phyloP scores from a whole-genome alignment of 163 green algal genomes.

The Scenedesmus sp. region DNA sequence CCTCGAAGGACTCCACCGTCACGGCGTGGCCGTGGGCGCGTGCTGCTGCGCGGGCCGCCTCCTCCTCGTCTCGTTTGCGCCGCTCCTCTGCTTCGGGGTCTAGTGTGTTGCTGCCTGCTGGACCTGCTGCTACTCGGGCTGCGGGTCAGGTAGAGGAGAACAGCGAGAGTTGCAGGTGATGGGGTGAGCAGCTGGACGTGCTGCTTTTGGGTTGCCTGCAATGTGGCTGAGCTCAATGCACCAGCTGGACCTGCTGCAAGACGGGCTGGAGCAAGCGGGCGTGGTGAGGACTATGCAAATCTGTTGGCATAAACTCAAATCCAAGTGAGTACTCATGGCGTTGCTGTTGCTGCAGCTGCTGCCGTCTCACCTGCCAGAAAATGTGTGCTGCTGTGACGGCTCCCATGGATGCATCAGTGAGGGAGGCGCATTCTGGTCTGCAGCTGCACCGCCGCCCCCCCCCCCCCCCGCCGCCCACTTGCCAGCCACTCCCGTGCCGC shows the following conservation, averaged over 20 bases:
- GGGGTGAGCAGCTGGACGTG: not conserved
- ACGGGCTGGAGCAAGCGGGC: not conserved
- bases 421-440: no score
- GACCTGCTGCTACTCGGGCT: constrained; percentile 20
- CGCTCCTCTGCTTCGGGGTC: constrained; percentile 63
- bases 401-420: no score
- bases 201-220: no score
- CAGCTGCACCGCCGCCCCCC: no score
- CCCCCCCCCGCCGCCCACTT: not conserved
- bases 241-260: not conserved
- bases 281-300: no score
- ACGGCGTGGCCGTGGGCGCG: constrained; percentile 85
- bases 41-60: constrained; percentile 78
- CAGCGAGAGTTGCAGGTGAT: not conserved
- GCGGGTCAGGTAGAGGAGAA: not conserved
- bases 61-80: constrained; percentile 76
- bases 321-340: not conserved
- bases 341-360: not conserved
- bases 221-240: no score
- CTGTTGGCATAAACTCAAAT: no score
- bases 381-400: no score
- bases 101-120: not conserved
- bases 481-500: constrained; percentile 91
- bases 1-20: constrained; percentile 84
- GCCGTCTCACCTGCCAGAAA: no score